phyloP scores from a whole-genome alignment of 257 asterid species.

The Solanum sejunctum region DNA sequence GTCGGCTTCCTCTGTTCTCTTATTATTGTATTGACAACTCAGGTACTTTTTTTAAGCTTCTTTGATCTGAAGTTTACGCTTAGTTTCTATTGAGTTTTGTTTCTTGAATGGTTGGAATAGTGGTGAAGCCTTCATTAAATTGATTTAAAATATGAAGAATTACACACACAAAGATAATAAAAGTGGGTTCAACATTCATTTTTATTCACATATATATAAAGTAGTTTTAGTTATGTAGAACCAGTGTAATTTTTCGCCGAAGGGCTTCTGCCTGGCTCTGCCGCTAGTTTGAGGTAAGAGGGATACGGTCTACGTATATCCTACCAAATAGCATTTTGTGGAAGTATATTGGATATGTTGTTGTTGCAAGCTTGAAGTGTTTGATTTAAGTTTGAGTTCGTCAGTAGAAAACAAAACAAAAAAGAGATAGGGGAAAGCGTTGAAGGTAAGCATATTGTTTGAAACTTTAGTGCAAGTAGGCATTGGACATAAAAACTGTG shows the following conservation, averaged over 20 bases:
- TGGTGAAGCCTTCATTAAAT: background rate
- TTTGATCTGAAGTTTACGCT: background rate
- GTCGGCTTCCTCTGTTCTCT: conserved; percentile 65
- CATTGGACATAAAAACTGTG: background rate
- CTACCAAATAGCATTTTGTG: background rate
- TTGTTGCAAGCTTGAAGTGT: background rate
- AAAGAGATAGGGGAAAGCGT: background rate
- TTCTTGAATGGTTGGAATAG: background rate
- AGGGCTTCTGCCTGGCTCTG: background rate
- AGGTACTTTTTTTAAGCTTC: conserved; percentile 24
- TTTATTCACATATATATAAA: background rate
- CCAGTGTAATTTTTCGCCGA: background rate
- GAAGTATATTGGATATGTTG: background rate
- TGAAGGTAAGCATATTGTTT: background rate
- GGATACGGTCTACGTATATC: background rate
- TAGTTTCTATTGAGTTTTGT: background rate
- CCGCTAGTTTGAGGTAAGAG: background rate
- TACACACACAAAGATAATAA: background rate
- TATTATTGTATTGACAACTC: conserved; percentile 77
- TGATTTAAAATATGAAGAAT: background rate
- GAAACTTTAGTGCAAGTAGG: background rate
- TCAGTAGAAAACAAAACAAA: background rate
- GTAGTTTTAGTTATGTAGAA: background rate
- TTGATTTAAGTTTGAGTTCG: background rate
- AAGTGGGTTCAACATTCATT: background rate